Evolutionary conservation across 169 alveolate genomes (phyloP), one percentile per base, ranked within the genome.

Genomic region (Babesia microti): DNA sequence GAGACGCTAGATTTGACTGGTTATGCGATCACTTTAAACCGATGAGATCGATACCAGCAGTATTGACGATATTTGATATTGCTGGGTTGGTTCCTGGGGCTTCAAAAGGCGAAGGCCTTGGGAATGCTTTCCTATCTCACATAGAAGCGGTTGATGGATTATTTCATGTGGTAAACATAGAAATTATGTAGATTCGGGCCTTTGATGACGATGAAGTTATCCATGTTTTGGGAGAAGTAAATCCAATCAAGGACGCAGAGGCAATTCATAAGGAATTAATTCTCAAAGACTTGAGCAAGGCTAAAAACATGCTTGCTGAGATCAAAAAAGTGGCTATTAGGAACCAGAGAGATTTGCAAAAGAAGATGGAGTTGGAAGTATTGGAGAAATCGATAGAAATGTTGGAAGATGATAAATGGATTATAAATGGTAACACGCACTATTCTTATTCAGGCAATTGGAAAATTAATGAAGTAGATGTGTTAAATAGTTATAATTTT

Each of bases 81-180:
- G 99, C 99, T 4, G 99, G 99, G 5, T 82, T 96, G 11, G 99
- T 96, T 11, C 91, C 91, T 24, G 98, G 98, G 29, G 99, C 99
- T 9, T 91, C 88, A 50, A 84, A 88, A 42, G 99, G 99, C 11
- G 98, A 92, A 70, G 99, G 99, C 2, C 91, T 96, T 34, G 99
- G 99, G 35, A 94, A 93, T 63, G 98, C 95, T 34, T 96, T 96
- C 79, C 74, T 96, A 40, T 87, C 97, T 6, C 93, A 96, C 66
- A 96, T 96, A 34, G 88, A 87, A 48, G 98, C 97, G 23, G 95
- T 88, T 6, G 99, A 95, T 71, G 99, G 98, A 43, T 92, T 95
- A 41, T 93, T 68, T 60, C 98, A 95, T 51, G 98, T 95, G 32
- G 98, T 95, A 9, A 55, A 96, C 17, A 5, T 17, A 12, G 18